phyloP scores from a whole-genome alignment of 2,329 filamentous ascomycete species.

The Cladophialophora yegresii region DNA sequence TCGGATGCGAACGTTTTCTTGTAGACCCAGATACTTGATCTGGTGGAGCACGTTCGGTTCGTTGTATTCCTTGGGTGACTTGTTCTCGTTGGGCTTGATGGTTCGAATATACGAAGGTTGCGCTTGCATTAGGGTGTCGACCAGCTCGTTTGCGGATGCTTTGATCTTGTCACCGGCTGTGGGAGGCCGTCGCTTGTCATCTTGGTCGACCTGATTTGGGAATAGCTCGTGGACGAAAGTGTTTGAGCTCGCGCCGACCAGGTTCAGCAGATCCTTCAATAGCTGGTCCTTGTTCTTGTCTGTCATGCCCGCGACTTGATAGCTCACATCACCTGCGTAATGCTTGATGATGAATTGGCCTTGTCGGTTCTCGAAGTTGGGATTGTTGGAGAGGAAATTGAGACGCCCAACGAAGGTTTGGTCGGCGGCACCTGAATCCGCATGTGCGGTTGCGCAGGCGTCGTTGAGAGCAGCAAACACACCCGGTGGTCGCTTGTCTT shows the following conservation, averaged over 20 bases:
- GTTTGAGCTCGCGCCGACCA: conserved; percentile 82
- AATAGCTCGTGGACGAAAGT: conserved; percentile 84
- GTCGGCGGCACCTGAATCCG: conserved; percentile 90
- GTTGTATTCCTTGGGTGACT: conserved; percentile 91
- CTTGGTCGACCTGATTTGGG: conserved; percentile 89
- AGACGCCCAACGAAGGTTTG: conserved; percentile 93
- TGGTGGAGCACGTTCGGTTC: conserved; percentile 91
- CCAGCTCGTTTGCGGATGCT: conserved; percentile 87
- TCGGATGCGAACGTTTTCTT: conserved; percentile 97
- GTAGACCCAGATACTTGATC: conserved; percentile 98
- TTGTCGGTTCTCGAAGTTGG: conserved; percentile 87
- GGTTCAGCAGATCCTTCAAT: conserved; percentile 85
- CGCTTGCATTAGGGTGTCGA: conserved; percentile 94
- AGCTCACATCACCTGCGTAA: conserved; percentile 94
- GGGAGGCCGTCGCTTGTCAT: conserved; percentile 90
- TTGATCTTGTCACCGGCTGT: conserved; percentile 97
- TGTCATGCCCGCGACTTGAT: conserved; percentile 93
- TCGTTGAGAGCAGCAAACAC: conserved; percentile 96
- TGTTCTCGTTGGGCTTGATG: conserved; percentile 99
- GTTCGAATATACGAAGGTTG: conserved; percentile 97
- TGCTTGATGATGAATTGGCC: conserved; percentile 98
- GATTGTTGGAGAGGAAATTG: conserved; percentile 81
- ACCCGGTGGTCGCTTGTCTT: conserved; percentile 84
- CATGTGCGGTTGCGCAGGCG: conserved; percentile 96
- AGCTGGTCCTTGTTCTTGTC: conserved; percentile 99